Evolutionary conservation across 208 protist genomes (phyloP).

Genomic region (Crithidia expoeki): DNA sequence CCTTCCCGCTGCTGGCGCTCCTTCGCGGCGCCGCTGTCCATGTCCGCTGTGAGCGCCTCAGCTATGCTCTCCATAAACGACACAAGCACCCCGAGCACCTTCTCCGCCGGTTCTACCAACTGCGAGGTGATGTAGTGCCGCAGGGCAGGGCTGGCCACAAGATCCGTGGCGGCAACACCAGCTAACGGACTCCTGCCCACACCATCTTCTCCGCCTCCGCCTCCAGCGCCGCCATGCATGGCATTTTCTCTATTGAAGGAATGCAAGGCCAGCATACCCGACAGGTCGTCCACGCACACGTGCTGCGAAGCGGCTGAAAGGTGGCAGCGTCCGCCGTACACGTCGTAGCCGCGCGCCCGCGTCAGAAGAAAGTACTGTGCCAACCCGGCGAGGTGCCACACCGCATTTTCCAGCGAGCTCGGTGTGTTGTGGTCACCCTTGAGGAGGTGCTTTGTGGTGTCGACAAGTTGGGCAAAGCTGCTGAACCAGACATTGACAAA

Average conservation of each 20-base stretch:
- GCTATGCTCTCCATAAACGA: slow-evolving; percentile 37
- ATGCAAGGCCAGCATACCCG: slow-evolving; percentile 1
- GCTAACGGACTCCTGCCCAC: neutral
- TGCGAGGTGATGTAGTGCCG: slow-evolving; percentile 29
- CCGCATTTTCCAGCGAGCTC: slow-evolving; percentile 41
- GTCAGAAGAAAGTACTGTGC: slow-evolving; percentile 46
- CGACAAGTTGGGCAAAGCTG: slow-evolving; percentile 42
- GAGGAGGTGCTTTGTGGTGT: slow-evolving; percentile 53
- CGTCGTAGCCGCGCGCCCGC: slow-evolving; percentile 29
- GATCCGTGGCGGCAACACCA: neutral
- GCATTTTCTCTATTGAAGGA: neutral
- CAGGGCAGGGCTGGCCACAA: slow-evolving; percentile 16
- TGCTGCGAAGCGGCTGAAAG: slow-evolving; percentile 15
- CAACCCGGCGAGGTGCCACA: slow-evolving; percentile 58
- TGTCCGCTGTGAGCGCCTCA: slow-evolving; percentile 29
- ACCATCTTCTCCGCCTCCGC: neutral
- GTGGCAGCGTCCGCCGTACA: slow-evolving; percentile 28
- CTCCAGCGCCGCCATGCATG: neutral
- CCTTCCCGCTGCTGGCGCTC: slow-evolving; percentile 27
- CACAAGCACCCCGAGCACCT: slow-evolving; percentile 28
- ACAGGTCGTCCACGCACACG: slow-evolving; percentile 9
- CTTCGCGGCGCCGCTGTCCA: slow-evolving; percentile 27
- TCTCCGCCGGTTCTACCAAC: slow-evolving; percentile 27
- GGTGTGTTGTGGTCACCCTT: slow-evolving; percentile 42
- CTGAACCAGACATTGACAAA: slow-evolving; percentile 50